phyloP scores from a whole-genome alignment of 2,329 filamentous ascomycete genomes.

The Aspergillus alliaceus region DNA sequence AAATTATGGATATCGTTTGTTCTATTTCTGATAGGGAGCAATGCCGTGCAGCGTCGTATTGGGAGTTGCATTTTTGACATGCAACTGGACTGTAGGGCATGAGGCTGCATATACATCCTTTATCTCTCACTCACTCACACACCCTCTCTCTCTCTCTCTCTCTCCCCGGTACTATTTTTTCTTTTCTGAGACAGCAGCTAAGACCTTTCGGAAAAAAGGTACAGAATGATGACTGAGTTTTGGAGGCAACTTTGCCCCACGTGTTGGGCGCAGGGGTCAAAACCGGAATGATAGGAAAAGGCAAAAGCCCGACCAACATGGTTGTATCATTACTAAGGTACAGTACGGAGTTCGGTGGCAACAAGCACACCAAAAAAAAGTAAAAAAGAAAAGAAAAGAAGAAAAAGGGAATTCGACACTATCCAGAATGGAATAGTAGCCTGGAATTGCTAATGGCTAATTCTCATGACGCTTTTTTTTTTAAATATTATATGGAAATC shows the following conservation, averaged over 20 bases:
- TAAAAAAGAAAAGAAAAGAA: not conserved
- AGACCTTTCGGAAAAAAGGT: not conserved
- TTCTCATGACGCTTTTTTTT: not conserved
- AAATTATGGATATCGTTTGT: conserved; percentile 5
- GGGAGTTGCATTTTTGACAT: not conserved
- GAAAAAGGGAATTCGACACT: not conserved
- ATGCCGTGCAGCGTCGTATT: conserved; percentile 1
- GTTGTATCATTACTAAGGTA: no score
- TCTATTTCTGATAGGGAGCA: not conserved
- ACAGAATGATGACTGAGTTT: conserved; percentile 5
- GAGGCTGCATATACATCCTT: not conserved
- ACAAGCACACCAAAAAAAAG: not conserved
- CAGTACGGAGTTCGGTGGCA: no score
- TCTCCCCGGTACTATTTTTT: not conserved
- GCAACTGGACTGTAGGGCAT: not conserved
- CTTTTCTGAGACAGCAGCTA: not conserved
- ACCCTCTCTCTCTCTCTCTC: no score
- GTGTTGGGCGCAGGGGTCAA: conserved; percentile 13
- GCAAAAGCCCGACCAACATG: not conserved
- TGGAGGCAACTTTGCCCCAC: conserved; percentile 11
- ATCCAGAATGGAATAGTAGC: not conserved
- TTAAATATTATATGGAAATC: not conserved
- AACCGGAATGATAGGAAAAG: not conserved
- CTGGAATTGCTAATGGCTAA: not conserved
- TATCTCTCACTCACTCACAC: not conserved